These are phyloP conservation scores for Xylariaceae sp. DNA, from an alignment of 2,329 filamentous ascomycete genomes.

Conservation along the genomic window DNA sequence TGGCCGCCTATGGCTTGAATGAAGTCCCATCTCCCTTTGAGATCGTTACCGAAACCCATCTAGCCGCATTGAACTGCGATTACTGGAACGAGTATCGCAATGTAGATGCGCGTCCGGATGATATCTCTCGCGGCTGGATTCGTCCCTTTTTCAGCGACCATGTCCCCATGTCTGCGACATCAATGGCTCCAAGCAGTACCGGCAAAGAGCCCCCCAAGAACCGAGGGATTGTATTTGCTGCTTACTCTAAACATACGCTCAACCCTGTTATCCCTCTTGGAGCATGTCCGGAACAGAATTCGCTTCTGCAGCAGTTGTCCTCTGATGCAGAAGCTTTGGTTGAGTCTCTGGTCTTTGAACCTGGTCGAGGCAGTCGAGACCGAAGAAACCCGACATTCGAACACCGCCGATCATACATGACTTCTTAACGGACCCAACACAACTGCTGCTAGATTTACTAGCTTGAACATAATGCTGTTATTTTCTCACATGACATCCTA, in stretches of 20 bases:
- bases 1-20: constrained; percentile 21
- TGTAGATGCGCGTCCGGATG: constrained; percentile 13
- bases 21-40: constrained; percentile 21
- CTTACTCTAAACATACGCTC: constrained; percentile 17
- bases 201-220: constrained; percentile 8
- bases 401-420: neutral
- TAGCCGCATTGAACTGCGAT: constrained; percentile 17
- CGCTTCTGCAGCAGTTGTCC: constrained; percentile 15
- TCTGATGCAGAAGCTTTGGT: constrained; percentile 17
- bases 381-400: neutral
- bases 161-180: constrained; percentile 1
- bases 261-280: constrained; percentile 14
- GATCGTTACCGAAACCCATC: constrained; percentile 19
- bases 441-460: neutral
- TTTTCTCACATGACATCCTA: no score
- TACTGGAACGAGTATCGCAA: constrained; percentile 23
- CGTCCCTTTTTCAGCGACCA: constrained; percentile 17
- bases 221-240: constrained; percentile 22
- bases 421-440: neutral
- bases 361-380: neutral
- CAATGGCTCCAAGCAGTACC: neutral
- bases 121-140: constrained; percentile 23
- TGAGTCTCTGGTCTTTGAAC: constrained; percentile 7
- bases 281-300: constrained; percentile 12
- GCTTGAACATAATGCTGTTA: neutral